Evolutionary conservation across 2,329 filamentous ascomycete species (phyloP).

Genomic region (Pseudocercospora vitis): DNA sequence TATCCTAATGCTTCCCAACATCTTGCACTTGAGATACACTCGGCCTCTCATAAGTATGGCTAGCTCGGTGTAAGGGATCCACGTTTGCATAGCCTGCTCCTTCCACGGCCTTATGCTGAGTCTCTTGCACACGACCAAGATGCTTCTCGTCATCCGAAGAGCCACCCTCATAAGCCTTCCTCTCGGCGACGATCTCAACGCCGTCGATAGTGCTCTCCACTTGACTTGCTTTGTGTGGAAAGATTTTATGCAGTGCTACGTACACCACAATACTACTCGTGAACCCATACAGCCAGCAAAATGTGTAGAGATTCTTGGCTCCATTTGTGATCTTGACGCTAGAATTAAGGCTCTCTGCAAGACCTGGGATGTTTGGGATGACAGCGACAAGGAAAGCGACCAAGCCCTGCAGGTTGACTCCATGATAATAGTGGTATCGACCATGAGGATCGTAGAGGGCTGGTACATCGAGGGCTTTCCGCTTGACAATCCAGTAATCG

Average conservation of each 20-base stretch:
- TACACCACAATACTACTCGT: constrained; percentile 57
- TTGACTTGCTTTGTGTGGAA: constrained; percentile 51
- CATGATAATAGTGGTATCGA: constrained; percentile 53
- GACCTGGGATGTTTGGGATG: constrained; percentile 56
- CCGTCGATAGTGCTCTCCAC: constrained; percentile 35
- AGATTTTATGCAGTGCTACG: constrained; percentile 47
- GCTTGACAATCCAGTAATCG: constrained; percentile 60
- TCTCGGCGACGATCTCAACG: constrained; percentile 15
- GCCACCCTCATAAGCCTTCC: constrained; percentile 9
- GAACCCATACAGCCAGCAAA: constrained; percentile 65
- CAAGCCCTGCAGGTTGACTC: constrained; percentile 60
- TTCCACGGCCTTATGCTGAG: constrained; percentile 14
- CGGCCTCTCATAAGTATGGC: constrained; percentile 16
- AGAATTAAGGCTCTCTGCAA: constrained; percentile 46
- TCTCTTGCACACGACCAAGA: constrained; percentile 13
- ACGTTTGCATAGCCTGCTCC: constrained; percentile 21
- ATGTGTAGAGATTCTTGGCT: constrained; percentile 55
- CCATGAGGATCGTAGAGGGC: constrained; percentile 52
- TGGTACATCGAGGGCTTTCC: constrained; percentile 43
- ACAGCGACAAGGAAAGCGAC: constrained; percentile 58
- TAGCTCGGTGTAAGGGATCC: constrained; percentile 18
- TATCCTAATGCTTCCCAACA: not conserved
- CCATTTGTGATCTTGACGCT: constrained; percentile 48
- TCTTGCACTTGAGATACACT: constrained; percentile 1
- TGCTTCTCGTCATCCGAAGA: constrained; percentile 17